Base-by-base conservation (phyloP, 306 rosid species). In the Begonia masoniana region DNA sequence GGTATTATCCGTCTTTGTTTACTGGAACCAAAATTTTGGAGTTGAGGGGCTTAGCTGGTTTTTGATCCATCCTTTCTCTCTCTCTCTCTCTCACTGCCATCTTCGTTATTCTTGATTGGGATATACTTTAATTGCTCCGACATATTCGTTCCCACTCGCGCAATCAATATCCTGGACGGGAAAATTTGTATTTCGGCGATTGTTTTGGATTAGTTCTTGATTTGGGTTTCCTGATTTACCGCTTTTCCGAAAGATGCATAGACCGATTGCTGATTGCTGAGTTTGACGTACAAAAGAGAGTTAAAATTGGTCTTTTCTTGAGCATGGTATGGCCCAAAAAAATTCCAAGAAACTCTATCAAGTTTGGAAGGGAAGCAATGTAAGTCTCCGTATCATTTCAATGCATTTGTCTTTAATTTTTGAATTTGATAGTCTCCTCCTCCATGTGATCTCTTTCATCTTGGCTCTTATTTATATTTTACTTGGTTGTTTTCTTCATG, bases 291-390 rank as follows among this genome's bases (percentile, higher is more conserved):
- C 10, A 62, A 63, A 57, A 52, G 13, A 45, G 60, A 71, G 70
- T 67, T 52, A 52, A 69, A 68, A 81, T 64, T 71, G 78, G 63
- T 56, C 71, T 23, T 69, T 61, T 66, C 61, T 56, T 55, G 59
- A 68, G 49, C 50, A 41, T 47, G 61, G 43, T 49, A 71, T 67
- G 75, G 65, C 53, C 54, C 78, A 57, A 31, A 60, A 73, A 46
- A 41, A 65, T 42, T 70, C 76, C 65, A 68, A 50, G 62, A 83
- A 96, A 68, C 76, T 91, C 48, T 86, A 91, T 68, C 80, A 83
- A 83, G 92, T 73, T 52, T 91, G 99, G 96, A 78, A 79, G 62
- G 96, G 99, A 69, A 75, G 72, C 74, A 91, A 91, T 62, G 99
- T 91, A 67, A 77, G 94, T 77, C 63, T 52, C 57, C 26, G 26